Conservation (phyloP, 805 yeast species). For the Wickerhamomyces alni region DNA sequence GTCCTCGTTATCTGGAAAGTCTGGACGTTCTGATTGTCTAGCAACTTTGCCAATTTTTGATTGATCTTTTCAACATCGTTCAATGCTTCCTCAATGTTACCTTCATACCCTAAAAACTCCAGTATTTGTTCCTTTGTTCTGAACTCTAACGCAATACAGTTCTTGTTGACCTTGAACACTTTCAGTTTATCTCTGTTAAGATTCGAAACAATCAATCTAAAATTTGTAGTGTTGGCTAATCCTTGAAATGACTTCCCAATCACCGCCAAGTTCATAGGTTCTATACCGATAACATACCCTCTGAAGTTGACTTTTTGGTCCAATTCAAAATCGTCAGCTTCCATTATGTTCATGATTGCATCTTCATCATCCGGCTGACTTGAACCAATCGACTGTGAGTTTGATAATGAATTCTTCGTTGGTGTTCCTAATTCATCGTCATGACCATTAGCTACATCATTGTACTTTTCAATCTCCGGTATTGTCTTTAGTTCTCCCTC, state of each 20-base stretch:
- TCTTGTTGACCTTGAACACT: constrained; percentile 7
- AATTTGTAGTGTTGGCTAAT: constrained; percentile 6
- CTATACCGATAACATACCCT: constrained; percentile 13
- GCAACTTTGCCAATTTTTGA: not conserved
- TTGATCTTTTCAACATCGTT: not conserved
- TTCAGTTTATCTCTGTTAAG: not conserved
- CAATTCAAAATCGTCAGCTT: not conserved
- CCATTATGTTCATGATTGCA: not conserved
- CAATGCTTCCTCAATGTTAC: constrained; percentile 1
- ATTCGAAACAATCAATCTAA: constrained; percentile 14
- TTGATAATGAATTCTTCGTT: no score
- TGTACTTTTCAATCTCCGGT: not conserved
- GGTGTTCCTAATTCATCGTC: no score
- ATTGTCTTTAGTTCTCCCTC: not conserved
- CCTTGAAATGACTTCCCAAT: constrained; percentile 13
- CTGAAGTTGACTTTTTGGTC: constrained; percentile 1
- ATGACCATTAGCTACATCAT: no score
- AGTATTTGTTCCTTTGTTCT: constrained; percentile 9
- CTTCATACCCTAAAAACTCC: constrained; percentile 9
- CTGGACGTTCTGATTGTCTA: not conserved
- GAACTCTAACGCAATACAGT: constrained; percentile 12
- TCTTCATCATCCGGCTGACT: not conserved
- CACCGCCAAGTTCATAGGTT: constrained; percentile 6
- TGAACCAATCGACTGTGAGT: no score
- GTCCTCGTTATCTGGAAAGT: constrained; percentile 2